Conservation (phyloP, 2,329 filamentous ascomycete species). For the Aspergillus sp. region DNA sequence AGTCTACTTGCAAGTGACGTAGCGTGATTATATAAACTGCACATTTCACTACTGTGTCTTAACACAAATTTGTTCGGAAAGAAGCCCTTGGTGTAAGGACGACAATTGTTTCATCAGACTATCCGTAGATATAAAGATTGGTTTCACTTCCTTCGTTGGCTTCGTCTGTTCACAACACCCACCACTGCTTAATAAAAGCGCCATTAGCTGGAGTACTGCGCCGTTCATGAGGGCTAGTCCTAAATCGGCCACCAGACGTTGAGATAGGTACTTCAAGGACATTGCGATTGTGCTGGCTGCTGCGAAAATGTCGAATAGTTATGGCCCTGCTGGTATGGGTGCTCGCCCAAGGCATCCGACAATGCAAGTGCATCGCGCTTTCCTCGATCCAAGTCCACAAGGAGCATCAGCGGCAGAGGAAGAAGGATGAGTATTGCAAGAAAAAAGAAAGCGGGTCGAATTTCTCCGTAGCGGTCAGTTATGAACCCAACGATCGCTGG, state of each 20-base stretch:
- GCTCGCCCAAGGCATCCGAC: constrained; percentile 52
- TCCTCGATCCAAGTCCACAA: constrained; percentile 80
- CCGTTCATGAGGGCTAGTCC: not conserved
- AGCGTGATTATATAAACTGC: no score
- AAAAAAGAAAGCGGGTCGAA: constrained; percentile 89
- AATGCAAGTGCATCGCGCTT: constrained; percentile 67
- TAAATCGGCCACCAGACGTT: not conserved
- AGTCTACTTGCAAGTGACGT: no score
- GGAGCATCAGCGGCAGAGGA: constrained; percentile 79
- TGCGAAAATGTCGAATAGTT: constrained; percentile 27
- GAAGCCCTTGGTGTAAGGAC: no score
- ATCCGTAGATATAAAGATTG: no score
- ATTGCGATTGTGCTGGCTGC: not conserved
- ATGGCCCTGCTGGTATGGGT: constrained; percentile 17
- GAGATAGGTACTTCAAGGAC: not conserved
- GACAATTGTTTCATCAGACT: no score
- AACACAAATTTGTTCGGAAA: no score
- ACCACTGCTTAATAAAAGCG: not conserved
- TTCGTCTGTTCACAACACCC: no score
- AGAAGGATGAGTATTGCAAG: constrained; percentile 79
- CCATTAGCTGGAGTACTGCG: not conserved
- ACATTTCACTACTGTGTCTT: no score
- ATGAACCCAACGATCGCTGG: constrained; percentile 92
- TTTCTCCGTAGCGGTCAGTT: constrained; percentile 78
- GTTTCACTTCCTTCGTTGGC: no score